phyloP scores from a whole-genome alignment of 1,139 yeast species.

The Lodderomyces beijingensis region DNA sequence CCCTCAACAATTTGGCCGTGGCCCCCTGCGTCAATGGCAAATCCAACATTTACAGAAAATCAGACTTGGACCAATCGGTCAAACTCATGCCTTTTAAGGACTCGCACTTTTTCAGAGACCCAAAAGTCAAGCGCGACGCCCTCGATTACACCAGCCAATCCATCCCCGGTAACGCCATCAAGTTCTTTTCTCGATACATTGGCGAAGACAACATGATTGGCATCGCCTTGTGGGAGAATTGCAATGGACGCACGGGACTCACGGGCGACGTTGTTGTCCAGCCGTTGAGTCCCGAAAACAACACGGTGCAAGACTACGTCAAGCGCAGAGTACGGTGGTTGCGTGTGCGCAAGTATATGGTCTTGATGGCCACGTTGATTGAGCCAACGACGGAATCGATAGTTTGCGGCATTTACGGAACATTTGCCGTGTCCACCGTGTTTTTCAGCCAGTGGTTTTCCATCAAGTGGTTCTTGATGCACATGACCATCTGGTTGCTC shows the following conservation, averaged over 20 bases:
- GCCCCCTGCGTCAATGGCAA: slow-evolving; percentile 96
- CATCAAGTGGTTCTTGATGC: slow-evolving; percentile 41
- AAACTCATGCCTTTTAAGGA: slow-evolving; percentile 23
- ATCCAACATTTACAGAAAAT: slow-evolving; percentile 70
- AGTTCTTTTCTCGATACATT: slow-evolving; percentile 73
- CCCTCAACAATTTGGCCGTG: slow-evolving; percentile 67
- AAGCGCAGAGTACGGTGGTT: slow-evolving; percentile 78
- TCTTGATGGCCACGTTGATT: slow-evolving; percentile 71
- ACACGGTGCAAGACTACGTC: slow-evolving; percentile 51
- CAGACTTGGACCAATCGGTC: slow-evolving; percentile 68
- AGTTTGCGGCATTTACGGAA: slow-evolving; percentile 64
- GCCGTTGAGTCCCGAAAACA: slow-evolving; percentile 57
- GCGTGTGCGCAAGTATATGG: slow-evolving; percentile 88
- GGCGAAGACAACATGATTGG: slow-evolving; percentile 96
- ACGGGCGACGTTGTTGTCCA: slow-evolving; percentile 78
- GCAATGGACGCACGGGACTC: slow-evolving; percentile 68
- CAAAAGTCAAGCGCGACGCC: slow-evolving; percentile 30
- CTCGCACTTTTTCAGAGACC: slow-evolving; percentile 30
- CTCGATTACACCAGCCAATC: slow-evolving; percentile 25
- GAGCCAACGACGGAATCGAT: slow-evolving; percentile 86
- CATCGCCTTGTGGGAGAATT: slow-evolving; percentile 73
- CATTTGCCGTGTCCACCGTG: slow-evolving; percentile 53
- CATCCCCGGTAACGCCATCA: slow-evolving; percentile 48
- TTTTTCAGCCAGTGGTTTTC: slow-evolving; percentile 31
- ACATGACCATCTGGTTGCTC: slow-evolving; percentile 58